Evolutionary conservation across 2,329 filamentous ascomycete genomes (phyloP), one percentile per base, ranked within the genome.

Genomic region (Allantophomopsis lycopodina): DNA sequence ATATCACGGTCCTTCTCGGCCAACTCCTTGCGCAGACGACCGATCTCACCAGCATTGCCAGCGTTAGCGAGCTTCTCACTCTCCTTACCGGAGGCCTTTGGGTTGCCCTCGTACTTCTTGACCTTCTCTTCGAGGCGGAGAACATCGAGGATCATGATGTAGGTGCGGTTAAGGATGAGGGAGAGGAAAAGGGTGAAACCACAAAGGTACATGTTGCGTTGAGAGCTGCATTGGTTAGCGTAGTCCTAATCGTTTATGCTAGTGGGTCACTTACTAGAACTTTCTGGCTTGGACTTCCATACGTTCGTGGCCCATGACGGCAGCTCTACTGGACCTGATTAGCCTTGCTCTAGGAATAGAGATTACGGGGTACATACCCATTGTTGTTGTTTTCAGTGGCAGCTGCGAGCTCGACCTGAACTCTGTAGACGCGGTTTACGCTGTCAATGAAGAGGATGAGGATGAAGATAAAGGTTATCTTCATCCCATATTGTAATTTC

Each of bases 401-500:
- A 39, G 78, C 69, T 36, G 77, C 68, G 42, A 96, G 71, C 66
- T 98, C 91, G 47, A 91, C 64, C 65, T 96, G 89, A 40, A 98
- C 91, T 46, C 91, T 84, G 63, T 95, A 98, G 55, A 98, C 91
- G 48, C 91, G 85, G 57, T 80, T 79, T 61, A 96, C 88, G 58
- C 87, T 94, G 66, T 98, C 91, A 54, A 96, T 76, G 66, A 98
- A 98, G 48, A 98, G 80, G 48, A 98, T 94, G 43, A 96, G 71
- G 55, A 98, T 96, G 68, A 98, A 98, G 58, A 98, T 89, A 60
- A 98, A 98, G 2, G 87, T 94, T 42, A 98, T 98, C 74, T 95
- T 96, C 66, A 98, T 73, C 54, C 87, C 89, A 68, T 98, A 95
- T 69, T 96, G 89, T 48, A 96, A 61, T 61, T 96, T 95, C 32